These are phyloP conservation scores for Yamadazyma ubonensis DNA, from an alignment of 805 yeast genomes.

Conservation along the genomic window DNA sequence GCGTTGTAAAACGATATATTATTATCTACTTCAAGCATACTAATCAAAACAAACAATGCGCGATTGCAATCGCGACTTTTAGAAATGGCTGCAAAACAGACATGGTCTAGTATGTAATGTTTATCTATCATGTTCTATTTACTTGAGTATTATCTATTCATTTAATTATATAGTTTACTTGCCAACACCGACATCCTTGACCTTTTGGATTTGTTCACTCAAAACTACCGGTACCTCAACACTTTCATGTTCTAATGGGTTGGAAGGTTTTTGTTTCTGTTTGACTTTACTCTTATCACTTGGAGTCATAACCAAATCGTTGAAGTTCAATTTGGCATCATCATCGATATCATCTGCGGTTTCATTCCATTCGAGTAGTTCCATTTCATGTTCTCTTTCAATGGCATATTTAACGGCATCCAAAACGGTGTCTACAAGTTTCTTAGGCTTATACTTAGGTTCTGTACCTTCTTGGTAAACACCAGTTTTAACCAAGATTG, in stretches of 20 bases:
- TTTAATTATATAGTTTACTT: constrained; percentile 4
- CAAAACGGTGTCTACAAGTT: constrained; percentile 67
- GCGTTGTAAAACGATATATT: constrained; percentile 12
- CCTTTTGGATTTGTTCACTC: constrained; percentile 41
- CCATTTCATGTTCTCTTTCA: constrained; percentile 74
- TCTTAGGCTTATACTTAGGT: constrained; percentile 79
- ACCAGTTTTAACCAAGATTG: constrained; percentile 83
- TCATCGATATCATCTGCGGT: constrained; percentile 37
- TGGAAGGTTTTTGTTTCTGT: constrained; percentile 15
- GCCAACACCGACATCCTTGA: constrained; percentile 31
- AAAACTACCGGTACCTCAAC: constrained; percentile 51
- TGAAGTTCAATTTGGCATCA: constrained; percentile 40
- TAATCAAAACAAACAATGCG: constrained; percentile 6
- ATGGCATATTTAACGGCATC: constrained; percentile 83
- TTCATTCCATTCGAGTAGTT: constrained; percentile 72
- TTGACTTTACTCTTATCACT: constrained; percentile 21
- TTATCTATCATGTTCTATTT: not conserved
- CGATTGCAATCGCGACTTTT: not conserved
- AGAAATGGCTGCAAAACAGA: too few relatives aligned
- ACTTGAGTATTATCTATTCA: not conserved
- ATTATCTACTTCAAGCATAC: constrained; percentile 8
- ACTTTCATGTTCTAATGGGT: constrained; percentile 40
- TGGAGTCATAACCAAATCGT: constrained; percentile 48
- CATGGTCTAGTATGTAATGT: too few relatives aligned
- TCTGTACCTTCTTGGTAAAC: constrained; percentile 78